Conservation (phyloP, 2,329 filamentous ascomycete genomes). For the Paecilomyces variotii region DNA sequence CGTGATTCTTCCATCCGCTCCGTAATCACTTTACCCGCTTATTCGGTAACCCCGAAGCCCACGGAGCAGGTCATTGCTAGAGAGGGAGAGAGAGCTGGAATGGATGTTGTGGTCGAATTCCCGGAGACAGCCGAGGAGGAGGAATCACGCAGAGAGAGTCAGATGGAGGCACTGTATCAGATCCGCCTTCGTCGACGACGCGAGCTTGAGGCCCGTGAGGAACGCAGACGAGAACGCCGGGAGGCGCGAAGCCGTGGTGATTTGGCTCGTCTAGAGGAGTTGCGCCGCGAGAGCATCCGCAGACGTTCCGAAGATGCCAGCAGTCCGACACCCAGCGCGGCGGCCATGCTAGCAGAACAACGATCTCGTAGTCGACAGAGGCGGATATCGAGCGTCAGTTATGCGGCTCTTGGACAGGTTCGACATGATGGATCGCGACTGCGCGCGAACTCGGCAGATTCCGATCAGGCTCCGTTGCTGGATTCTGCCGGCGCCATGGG, state of each 20-base stretch:
- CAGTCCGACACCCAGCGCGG: constrained; percentile 22
- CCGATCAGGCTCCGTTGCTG: constrained; percentile 39
- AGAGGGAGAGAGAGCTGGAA: constrained; percentile 84
- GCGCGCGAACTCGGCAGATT: constrained; percentile 39
- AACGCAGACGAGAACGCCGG: constrained; percentile 58
- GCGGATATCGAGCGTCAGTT: constrained; percentile 41
- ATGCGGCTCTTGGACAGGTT: constrained; percentile 40
- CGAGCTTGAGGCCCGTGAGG: constrained; percentile 69
- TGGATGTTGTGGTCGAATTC: constrained; percentile 82
- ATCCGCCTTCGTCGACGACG: constrained; percentile 70
- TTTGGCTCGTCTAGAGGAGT: constrained; percentile 55
- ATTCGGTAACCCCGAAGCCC: constrained; percentile 63
- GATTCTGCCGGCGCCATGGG: constrained; percentile 29
- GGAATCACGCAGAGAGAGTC: constrained; percentile 68
- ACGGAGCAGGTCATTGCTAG: constrained; percentile 77
- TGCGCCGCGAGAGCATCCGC: constrained; percentile 50
- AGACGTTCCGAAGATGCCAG: constrained; percentile 28
- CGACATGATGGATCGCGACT: constrained; percentile 43
- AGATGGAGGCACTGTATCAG: constrained; percentile 90
- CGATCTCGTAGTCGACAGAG: constrained; percentile 36
- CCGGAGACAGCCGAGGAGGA: constrained; percentile 74
- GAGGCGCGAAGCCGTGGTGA: constrained; percentile 69
- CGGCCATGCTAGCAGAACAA: constrained; percentile 36
- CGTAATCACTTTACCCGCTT: constrained; percentile 88
- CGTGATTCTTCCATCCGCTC: constrained; percentile 81